Evolutionary conservation across 2,329 filamentous ascomycete genomes (phyloP).

Genomic region (Nigrograna mackinnonii): DNA sequence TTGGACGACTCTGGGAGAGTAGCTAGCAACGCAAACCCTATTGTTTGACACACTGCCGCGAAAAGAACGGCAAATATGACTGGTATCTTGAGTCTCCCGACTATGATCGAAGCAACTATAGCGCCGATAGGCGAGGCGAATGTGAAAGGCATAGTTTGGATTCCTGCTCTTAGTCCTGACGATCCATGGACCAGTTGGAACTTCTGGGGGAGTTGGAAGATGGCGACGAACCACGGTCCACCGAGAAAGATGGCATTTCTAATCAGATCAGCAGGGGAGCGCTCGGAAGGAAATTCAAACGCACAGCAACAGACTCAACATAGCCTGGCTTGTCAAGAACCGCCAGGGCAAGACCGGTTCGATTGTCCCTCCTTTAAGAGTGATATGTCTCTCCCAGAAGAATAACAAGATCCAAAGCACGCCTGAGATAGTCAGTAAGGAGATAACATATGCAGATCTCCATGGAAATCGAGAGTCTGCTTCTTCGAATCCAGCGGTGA

Average conservation of each 20-base stretch:
- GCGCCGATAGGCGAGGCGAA: slow-evolving; percentile 7
- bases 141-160: slow-evolving; percentile 12
- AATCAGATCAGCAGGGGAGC: background rate
- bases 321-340: slow-evolving; percentile 7
- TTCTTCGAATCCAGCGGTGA: slow-evolving; percentile 11
- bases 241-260: slow-evolving; percentile 6
- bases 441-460: slow-evolving; percentile 11
- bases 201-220: slow-evolving; percentile 6
- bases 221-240: slow-evolving; percentile 1
- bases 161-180: slow-evolving; percentile 4
- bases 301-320: slow-evolving; percentile 12
- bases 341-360: slow-evolving; percentile 15
- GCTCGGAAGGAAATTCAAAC: background rate
- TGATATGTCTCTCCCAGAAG: slow-evolving; percentile 11
- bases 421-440: slow-evolving; percentile 4
- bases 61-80: slow-evolving; percentile 7
- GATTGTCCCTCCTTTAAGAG: background rate
- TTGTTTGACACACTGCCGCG: slow-evolving; percentile 4
- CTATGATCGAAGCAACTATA: slow-evolving; percentile 1
- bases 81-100: slow-evolving; percentile 6
- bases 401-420: slow-evolving; percentile 7
- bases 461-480: slow-evolving; percentile 8
- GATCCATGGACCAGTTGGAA: slow-evolving; percentile 6
- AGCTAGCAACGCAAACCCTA: slow-evolving; percentile 10
- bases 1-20: slow-evolving; percentile 3